Base-by-base conservation (phyloP, 352 stramenopile genomes). In the Phytophthora pisi region DNA sequence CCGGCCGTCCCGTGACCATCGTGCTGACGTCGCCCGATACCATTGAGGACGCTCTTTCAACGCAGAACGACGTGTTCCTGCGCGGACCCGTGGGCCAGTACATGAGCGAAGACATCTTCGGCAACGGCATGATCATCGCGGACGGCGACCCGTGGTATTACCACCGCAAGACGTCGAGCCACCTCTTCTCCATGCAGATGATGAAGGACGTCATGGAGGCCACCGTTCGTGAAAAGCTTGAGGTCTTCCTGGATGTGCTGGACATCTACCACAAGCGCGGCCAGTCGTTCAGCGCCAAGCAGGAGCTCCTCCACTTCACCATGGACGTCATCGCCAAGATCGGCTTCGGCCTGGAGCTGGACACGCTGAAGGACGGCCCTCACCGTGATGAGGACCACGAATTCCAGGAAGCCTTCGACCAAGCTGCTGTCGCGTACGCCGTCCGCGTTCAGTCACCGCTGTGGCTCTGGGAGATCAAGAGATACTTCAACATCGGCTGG, bases 131-230 rank as follows among this genome's bases (percentile, higher is more conserved):
- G 46, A 61, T 80, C 16, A 61, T 66, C 7, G 45, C 69, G 0
- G 67, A 84, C 15, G 71, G 64, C 24, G 62, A 55, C 11, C 47
- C 63, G 16, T 94, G 86, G 86, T 70, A 72, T 34, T 66, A 73
- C 54, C 86, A 94, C 51, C 81, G 86, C 55, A 92, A 91, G 64
- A 88, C 70, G 6, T 84, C 89, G 55, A 95, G 84, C 61, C 90
- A 97, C 56, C 86, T 97, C 2, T 94, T 96, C 46, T 88, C 81
- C 15, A 79, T 74, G 57, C 52, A 78, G 26, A 81, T 75, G 70
- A 74, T 87, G 49, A 70, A 74, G 38, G 67, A 77, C 31, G 65
- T 72, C 20, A 84, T 87, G 78, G 66, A 79, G 47, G 42, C 61
- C 1, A 64, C 73, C 2, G 77, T 84, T 23, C 52, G 56, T 9